Conservation (phyloP, 2,329 filamentous ascomycete species). For the Arthroderma sp. region DNA sequence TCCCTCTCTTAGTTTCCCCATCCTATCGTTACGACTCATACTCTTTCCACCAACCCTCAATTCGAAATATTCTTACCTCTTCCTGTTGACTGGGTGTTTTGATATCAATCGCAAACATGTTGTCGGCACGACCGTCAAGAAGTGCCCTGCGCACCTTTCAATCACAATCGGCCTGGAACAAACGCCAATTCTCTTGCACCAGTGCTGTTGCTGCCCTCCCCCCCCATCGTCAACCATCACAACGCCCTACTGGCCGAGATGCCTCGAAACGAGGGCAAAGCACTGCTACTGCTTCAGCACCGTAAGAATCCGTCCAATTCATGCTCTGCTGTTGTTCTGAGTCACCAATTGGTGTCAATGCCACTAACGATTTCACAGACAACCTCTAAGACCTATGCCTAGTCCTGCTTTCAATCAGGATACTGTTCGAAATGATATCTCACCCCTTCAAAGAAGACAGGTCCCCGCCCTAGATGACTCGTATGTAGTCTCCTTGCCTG, state of each 20-base stretch:
- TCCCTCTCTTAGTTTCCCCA: too few species aligned
- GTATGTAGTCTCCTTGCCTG: slow-evolving; percentile 37
- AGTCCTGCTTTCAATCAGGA: slow-evolving; percentile 48
- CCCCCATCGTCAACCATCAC: slow-evolving; percentile 31
- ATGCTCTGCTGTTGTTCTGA: background rate
- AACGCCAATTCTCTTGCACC: slow-evolving; percentile 33
- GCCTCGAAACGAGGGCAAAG: slow-evolving; percentile 32
- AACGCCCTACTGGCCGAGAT: slow-evolving; percentile 20
- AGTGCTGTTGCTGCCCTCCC: slow-evolving; percentile 32
- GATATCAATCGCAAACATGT: slow-evolving; percentile 31
- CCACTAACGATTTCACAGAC: slow-evolving; percentile 27
- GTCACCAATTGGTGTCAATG: background rate
- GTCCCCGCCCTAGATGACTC: slow-evolving; percentile 63
- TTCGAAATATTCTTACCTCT: background rate
- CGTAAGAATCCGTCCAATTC: slow-evolving; percentile 34
- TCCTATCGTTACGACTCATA: too few species aligned
- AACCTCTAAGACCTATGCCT: slow-evolving; percentile 43
- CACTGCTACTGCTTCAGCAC: slow-evolving; percentile 36
- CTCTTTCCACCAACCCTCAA: too few species aligned
- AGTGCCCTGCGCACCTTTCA: slow-evolving; percentile 33
- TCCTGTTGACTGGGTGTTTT: slow-evolving; percentile 16
- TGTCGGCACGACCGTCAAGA: slow-evolving; percentile 38
- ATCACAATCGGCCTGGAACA: slow-evolving; percentile 26
- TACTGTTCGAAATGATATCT: slow-evolving; percentile 47
- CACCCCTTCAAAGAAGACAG: slow-evolving; percentile 51